Conservation (phyloP, 306 rosid species). For the Neltuma alba region DNA sequence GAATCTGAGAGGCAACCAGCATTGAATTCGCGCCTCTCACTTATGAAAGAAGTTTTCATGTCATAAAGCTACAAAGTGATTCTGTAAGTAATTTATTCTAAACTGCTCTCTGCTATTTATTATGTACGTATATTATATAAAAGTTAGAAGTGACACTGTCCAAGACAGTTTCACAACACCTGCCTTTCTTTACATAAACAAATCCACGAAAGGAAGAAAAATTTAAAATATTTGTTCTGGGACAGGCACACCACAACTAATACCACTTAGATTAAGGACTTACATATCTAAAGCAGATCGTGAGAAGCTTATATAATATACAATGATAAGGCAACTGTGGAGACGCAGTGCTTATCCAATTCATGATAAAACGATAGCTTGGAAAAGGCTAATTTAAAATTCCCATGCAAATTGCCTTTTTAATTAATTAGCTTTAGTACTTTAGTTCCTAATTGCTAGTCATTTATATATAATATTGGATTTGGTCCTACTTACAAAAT, state of each 20-base stretch:
- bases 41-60: too few relatives aligned
- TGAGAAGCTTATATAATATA: not conserved
- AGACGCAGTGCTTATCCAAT: conserved; percentile 37
- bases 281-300: not conserved
- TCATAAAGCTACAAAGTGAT: too few relatives aligned
- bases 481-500: too few relatives aligned
- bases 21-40: too few relatives aligned
- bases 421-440: not conserved
- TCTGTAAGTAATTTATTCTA: too few relatives aligned
- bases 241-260: conserved; percentile 25
- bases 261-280: conserved; percentile 14
- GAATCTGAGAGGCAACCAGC: too few relatives aligned
- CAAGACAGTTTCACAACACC: not conserved
- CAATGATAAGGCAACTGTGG: conserved; percentile 13
- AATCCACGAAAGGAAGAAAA: not conserved
- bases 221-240: not conserved
- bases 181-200: not conserved
- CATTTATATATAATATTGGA: not conserved
- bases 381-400: not conserved
- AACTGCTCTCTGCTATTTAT: not conserved
- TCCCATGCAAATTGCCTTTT: not conserved
- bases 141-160: not conserved
- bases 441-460: not conserved
- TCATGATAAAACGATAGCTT: not conserved
- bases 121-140: not conserved